phyloP scores from a whole-genome alignment of 331 rosid genomes.

The Erythrophleum ivorense region DNA sequence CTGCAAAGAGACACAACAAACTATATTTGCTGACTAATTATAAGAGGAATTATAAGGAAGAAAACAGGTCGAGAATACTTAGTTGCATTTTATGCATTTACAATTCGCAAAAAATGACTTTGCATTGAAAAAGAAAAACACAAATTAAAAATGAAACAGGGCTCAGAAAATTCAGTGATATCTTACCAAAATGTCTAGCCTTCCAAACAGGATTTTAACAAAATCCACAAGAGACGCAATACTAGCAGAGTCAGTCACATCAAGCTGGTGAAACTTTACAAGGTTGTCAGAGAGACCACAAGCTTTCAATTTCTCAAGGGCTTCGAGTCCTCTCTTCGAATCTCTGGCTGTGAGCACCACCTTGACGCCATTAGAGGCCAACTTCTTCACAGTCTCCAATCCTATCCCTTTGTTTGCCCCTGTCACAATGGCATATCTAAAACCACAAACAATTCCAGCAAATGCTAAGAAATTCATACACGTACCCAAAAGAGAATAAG shows the following conservation, averaged over 20 bases:
- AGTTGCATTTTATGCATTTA: too few relatives aligned
- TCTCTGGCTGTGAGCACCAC: slow-evolving; percentile 55
- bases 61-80: too few relatives aligned
- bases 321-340: slow-evolving; percentile 51
- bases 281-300: slow-evolving; percentile 34
- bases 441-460: not conserved
- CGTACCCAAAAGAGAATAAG: not conserved
- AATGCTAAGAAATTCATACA: not conserved
- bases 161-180: not conserved
- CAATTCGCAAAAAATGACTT: too few relatives aligned
- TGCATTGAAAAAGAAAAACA: too few relatives aligned
- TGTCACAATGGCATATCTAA: slow-evolving; percentile 47
- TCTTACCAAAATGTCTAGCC: slow-evolving; percentile 67
- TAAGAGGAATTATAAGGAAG: too few relatives aligned
- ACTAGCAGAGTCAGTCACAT: slow-evolving; percentile 54
- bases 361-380: slow-evolving; percentile 52
- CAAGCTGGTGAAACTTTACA: slow-evolving; percentile 61
- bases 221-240: slow-evolving; percentile 50
- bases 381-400: slow-evolving; percentile 44
- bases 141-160: not conserved
- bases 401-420: slow-evolving; percentile 60
- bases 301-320: slow-evolving; percentile 45
- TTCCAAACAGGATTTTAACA: slow-evolving; percentile 50
- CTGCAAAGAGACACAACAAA: too few relatives aligned
- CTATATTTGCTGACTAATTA: too few relatives aligned